Base-by-base conservation (phyloP, 2,329 filamentous ascomycete species). In the Pseudocercospora pini-densiflorae region DNA sequence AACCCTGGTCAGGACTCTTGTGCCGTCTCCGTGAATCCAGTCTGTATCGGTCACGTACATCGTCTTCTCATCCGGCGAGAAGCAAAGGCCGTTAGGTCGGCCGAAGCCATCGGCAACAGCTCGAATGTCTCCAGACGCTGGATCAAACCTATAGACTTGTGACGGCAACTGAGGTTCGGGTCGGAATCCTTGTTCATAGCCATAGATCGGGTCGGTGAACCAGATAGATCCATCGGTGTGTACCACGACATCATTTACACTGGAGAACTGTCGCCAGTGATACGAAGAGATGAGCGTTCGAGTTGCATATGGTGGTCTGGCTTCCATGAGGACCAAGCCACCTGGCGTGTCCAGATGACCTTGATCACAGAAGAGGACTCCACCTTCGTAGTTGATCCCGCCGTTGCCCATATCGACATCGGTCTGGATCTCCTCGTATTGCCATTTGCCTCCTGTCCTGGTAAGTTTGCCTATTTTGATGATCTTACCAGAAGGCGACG, bases 131-230 rank as follows among this genome's bases (percentile, higher is more conserved):
- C 84, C 84, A 0, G 83, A 87, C 0, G 67, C 71, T 0, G 83
- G 81, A 53, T 86, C 82, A 54, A 85, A 84, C 1, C 86, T 82
- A 40, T 68, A 70, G 0, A 89, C 85, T 71, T 89, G 87, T 64
- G 84, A 85, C 4, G 81, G 85, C 10, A 89, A 73, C 0, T 82
- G 83, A 0, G 87, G 87, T 5, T 75, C 69, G 0, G 84, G 84
- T 0, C 87, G 81, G 70, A 89, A 89, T 24, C 85, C 80, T 72
- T 89, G 87, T 49, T 85, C 79, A 66, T 81, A 85, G 2, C 86
- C 88, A 69, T 90, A 90, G 7, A 83, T 80, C 0, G 86, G 84
- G 65, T 90, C 88, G 1, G 87, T 90, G 71, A 90, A 89, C 79
- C 88, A 90, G n/a, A 90, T 78, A 27, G 87, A 83, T n/a, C 82